Percentiles rank a stretch among this genome's conserved stretches.
These are phyloP conservation scores for Lasiosphaeriaceae sp. DNA, from an alignment of 495 filamentous ascomycete genomes.

Conservation along the genomic window DNA sequence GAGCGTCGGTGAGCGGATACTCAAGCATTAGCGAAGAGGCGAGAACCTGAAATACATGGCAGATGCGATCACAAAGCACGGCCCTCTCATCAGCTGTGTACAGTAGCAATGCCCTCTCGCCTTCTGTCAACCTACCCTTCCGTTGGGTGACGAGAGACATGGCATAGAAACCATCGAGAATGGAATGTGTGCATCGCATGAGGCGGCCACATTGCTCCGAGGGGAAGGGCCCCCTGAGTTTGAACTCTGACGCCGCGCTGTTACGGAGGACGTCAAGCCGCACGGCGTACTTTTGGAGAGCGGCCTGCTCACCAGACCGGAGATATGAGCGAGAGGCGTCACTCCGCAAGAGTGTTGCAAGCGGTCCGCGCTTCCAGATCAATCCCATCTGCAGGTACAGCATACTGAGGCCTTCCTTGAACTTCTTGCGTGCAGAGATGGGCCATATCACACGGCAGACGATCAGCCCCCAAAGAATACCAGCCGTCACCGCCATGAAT, in stretches of 20 bases:
- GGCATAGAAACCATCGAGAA: slow-evolving; percentile 89
- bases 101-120: slow-evolving; percentile 72
- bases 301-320: slow-evolving; percentile 75
- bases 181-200: slow-evolving; percentile 70
- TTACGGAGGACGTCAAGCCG: slow-evolving; percentile 67
- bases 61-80: slow-evolving; percentile 78
- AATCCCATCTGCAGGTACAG: slow-evolving; percentile 93
- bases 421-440: slow-evolving; percentile 77
- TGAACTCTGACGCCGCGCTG: slow-evolving; percentile 76
- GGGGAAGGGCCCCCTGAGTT: slow-evolving; percentile 81
- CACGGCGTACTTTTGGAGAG: slow-evolving; percentile 54
- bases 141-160: slow-evolving; percentile 92
- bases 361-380: slow-evolving; percentile 93
- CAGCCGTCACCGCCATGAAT: slow-evolving; percentile 79
- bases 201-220: slow-evolving; percentile 63
- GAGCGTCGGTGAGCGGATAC: slow-evolving; percentile 81
- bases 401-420: slow-evolving; percentile 79
- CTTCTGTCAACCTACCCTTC: slow-evolving; percentile 67
- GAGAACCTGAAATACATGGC: slow-evolving; percentile 89
- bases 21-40: slow-evolving; percentile 90
- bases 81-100: slow-evolving; percentile 77
- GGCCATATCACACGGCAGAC: slow-evolving; percentile 91
- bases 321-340: slow-evolving; percentile 63
- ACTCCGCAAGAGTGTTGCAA: slow-evolving; percentile 62
- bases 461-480: slow-evolving; percentile 88